Evolutionary conservation across 495 filamentous ascomycete genomes (phyloP), one percentile per base, ranked within the genome.

Genomic region (Penicillium longicatenatum): DNA sequence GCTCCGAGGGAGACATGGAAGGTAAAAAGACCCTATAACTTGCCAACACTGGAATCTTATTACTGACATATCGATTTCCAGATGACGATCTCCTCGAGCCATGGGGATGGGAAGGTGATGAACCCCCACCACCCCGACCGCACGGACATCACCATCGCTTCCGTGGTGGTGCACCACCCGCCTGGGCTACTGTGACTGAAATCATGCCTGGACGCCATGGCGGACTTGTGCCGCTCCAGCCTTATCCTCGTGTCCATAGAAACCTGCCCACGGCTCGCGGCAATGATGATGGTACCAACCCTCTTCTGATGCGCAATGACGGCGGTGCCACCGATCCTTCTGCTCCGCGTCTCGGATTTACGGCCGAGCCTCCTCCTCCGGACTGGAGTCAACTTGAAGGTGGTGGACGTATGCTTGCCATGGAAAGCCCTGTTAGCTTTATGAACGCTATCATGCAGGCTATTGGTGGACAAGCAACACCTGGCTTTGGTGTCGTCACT

Each of bases 201-300:
- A 70, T 78, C n/a, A 73, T 78, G 72, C 74, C 75, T 19, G 66
- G 65, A 56, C 74, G 74, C 20, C 63, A 69, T 53, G 70, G 62
- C 26, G 67, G 74, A n/a, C 72, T 79, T 19, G 68, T 79, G 51
- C 74, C 76, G 3, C 75, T 81, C 12, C 78, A 77, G 42, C 73
- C 77, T 22, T 84, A 84, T 65, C 77, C 82, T 52, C 77, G 67
- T 41, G 62, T 84, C 49, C 80, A 84, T 61, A 72, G 84, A 41
- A 76, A 72, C 41, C 75, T 82, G 43, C 68, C 73, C 17, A 72
- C 71, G 0, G 20, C 76, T 26, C 82, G 84, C 22, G 72, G 72
- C 14, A 80, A 79, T 42, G 91, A 96, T 63, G 91, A 96, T 64
- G 91, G 90, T 17, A 79, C 81, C 4, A 96, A 97, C 65, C 92